A percentile compares a stretch with the other conserved stretches of the same genome.
phyloP scores from a whole-genome alignment of 2,329 filamentous ascomycete genomes.

The Botryotinia convoluta region DNA sequence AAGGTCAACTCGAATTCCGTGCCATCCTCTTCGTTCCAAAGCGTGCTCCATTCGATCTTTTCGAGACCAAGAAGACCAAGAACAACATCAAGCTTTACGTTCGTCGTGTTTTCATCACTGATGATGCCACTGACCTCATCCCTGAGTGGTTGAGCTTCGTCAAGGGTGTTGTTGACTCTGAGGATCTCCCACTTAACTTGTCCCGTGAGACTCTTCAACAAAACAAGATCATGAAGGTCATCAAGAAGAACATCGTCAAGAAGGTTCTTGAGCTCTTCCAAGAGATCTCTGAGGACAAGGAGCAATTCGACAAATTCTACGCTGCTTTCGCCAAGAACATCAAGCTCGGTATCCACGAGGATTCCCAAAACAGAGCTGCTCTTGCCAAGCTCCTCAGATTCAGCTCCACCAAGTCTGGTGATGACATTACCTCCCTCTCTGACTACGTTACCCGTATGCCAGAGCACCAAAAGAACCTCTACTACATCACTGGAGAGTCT shows the following conservation, averaged over 20 bases:
- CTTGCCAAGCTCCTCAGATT: conserved; percentile 99
- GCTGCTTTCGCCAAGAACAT: conserved; percentile 99
- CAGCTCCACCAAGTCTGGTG: conserved; percentile 98
- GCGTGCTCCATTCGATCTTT: conserved; percentile 98
- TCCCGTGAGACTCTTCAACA: conserved; percentile 99
- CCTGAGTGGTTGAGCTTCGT: conserved; percentile 99
- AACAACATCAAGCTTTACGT: conserved; percentile 99
- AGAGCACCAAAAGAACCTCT: conserved; percentile 99
- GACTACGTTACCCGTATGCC: conserved; percentile 99
- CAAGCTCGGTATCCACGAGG: conserved; percentile 99
- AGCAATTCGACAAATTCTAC: conserved; percentile 99
- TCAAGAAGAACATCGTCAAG: conserved; percentile 99
- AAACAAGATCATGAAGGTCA: conserved; percentile 99
- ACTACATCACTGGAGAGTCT: conserved; percentile 99
- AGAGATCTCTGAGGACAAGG: conserved; percentile 98
- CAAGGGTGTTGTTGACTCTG: conserved; percentile 99
- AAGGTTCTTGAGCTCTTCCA: conserved; percentile 99
- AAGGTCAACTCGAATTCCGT: conserved; percentile 99
- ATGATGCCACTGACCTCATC: conserved; percentile 97
- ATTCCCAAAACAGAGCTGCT: conserved; percentile 88
- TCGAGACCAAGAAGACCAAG: conserved; percentile 99
- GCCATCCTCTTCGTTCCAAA: conserved; percentile 99
- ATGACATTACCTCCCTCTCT: conserved; percentile 87
- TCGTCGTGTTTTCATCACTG: conserved; percentile 99
- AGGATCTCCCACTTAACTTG: conserved; percentile 98